These are phyloP conservation scores for Penicillium sp. DNA, from an alignment of 2,329 filamentous ascomycete genomes.

Conservation along the genomic window DNA sequence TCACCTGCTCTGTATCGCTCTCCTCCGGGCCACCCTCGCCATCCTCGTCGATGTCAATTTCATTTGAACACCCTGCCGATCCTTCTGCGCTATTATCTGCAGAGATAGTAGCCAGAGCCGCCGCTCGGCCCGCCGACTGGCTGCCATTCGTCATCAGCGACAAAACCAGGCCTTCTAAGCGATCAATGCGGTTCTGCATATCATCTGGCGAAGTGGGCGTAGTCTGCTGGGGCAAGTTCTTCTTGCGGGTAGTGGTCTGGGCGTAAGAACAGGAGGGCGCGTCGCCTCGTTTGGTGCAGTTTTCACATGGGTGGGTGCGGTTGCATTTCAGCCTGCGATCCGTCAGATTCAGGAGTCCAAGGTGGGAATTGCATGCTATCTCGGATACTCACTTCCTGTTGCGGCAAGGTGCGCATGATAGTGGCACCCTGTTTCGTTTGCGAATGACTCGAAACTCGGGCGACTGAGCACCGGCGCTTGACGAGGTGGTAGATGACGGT, in stretches of 20 bases:
- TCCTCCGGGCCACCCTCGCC: conserved; percentile 57
- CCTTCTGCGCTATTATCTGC: conserved; percentile 38
- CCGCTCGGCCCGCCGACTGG: conserved; percentile 55
- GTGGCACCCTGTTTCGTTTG: conserved; percentile 83
- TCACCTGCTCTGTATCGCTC: conserved; percentile 66
- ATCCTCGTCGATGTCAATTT: conserved; percentile 48
- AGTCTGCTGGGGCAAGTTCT: conserved; percentile 55
- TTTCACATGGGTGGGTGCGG: conserved; percentile 83
- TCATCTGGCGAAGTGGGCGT: conserved; percentile 70
- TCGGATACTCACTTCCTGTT: conserved; percentile 70
- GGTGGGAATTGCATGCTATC: not conserved
- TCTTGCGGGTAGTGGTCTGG: conserved; percentile 63
- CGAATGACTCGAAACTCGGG: conserved; percentile 85
- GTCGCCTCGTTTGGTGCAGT: conserved; percentile 85
- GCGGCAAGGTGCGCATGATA: conserved; percentile 87
- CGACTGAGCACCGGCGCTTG: conserved; percentile 67
- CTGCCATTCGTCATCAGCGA: conserved; percentile 88
- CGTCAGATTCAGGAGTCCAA: not conserved
- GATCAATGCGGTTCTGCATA: conserved; percentile 97
- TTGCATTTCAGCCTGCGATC: conserved; percentile 78
- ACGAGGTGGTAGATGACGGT: conserved; percentile 60
- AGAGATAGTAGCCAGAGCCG: conserved; percentile 56
- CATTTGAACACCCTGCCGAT: conserved; percentile 37
- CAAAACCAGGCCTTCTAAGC: conserved; percentile 84
- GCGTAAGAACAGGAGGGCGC: conserved; percentile 81